These are phyloP conservation scores for Echium plantagineum DNA, from an alignment of 257 asterid species.

Conservation along the genomic window DNA sequence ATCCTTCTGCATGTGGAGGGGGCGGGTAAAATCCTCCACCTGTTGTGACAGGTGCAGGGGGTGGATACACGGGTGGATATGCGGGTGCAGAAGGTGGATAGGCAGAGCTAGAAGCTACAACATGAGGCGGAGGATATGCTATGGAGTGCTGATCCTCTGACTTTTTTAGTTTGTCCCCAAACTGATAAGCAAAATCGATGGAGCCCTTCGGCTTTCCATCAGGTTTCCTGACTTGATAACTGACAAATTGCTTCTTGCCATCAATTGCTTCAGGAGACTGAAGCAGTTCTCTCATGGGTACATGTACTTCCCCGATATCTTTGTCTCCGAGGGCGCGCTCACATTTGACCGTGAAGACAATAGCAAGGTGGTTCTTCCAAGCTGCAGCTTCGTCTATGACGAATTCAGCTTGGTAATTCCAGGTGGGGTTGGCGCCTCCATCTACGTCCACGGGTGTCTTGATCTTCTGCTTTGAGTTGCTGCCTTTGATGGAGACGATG, in stretches of 20 bases:
- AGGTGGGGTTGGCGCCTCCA: constrained; percentile 47
- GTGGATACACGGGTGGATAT: too few relatives aligned
- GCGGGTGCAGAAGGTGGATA: constrained; percentile 15
- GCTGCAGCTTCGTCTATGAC: constrained; percentile 45
- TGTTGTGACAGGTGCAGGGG: constrained; percentile 9
- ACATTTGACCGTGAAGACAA: constrained; percentile 42
- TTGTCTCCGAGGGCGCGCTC: constrained; percentile 50
- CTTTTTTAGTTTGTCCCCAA: constrained; percentile 29
- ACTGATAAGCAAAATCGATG: constrained; percentile 46
- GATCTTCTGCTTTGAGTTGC: constrained; percentile 26
- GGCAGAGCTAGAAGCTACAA: constrained; percentile 36
- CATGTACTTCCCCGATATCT: constrained; percentile 54
- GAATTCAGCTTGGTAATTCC: constrained; percentile 63
- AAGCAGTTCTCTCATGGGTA: constrained; percentile 53
- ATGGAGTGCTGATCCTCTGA: constrained; percentile 19
- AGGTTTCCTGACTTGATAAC: constrained; percentile 73
- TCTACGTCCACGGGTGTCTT: constrained; percentile 38
- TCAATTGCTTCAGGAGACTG: constrained; percentile 23
- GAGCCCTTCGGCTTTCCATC: constrained; percentile 69
- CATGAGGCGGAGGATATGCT: constrained; percentile 31
- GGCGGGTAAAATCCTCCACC: constrained; percentile 9
- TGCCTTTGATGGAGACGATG: constrained; percentile 50
- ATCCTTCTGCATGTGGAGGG: constrained; percentile 21
- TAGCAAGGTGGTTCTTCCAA: constrained; percentile 42
- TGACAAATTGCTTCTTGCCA: constrained; percentile 35